Percentiles rank a stretch among this genome's conserved stretches.
phyloP scores from a whole-genome alignment of 768 basidiomycete species.

The Mycena haematopus region DNA sequence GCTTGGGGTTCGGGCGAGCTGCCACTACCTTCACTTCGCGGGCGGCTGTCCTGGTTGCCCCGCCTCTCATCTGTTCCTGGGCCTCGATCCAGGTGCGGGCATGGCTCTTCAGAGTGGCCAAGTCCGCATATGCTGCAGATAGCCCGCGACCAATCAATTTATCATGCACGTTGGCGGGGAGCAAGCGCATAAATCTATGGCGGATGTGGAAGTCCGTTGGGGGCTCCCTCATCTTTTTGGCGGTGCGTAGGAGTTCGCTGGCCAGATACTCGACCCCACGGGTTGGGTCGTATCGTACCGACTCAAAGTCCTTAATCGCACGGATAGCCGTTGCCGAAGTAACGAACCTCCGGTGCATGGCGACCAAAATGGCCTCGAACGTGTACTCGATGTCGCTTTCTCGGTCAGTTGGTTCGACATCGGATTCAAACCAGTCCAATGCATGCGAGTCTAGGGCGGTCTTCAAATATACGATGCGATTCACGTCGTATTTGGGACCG shows the following conservation, averaged over 20 bases:
- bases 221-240: background rate
- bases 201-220: background rate
- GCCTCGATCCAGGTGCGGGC: background rate
- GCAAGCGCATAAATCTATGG: background rate
- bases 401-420: background rate
- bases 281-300: background rate
- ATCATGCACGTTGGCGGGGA: too few species aligned
- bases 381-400: background rate
- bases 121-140: background rate
- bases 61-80: background rate
- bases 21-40: too few species aligned
- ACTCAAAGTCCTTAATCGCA: background rate
- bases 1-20: too few species aligned
- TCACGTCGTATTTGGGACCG: background rate
- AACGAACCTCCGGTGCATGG: background rate
- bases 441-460: background rate
- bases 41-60: background rate
- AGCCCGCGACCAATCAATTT: background rate
- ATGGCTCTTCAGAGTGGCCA: background rate
- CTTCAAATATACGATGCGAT: too few species aligned
- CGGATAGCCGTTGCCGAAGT: background rate
- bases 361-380: background rate
- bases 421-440: background rate
- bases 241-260: background rate
- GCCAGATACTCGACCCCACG: background rate